Evolutionary conservation across 2,329 filamentous ascomycete species (phyloP), one percentile per base, ranked within the genome.

Genomic region (Diaporthe velutina): DNA sequence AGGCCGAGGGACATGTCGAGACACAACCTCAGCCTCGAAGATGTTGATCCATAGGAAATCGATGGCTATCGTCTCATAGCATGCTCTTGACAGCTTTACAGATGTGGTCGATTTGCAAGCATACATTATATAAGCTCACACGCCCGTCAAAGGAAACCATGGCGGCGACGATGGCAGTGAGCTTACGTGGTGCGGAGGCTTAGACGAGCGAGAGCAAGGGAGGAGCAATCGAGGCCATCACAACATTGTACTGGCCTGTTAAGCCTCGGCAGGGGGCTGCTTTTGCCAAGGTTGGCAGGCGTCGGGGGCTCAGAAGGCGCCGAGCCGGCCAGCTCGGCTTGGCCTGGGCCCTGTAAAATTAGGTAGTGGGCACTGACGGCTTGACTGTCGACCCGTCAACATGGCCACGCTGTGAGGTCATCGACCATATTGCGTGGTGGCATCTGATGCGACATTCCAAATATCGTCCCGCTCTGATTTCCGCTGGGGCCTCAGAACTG

Each of bases 381-480:
- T 50, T 8, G 61, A 52, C 45, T 67, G 61, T 67, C 61, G 61
- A 25, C 61, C 61, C 61, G 61, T 67, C 33, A 25, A 30, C 13
- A 52, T 25, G 42, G 61, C 30, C 42, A 35, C 30, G 28, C 61
- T 38, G 42, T 67, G 64, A 67, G 64, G 64, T 67, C 64, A 67
- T 67, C 2, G 64, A 67, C 45, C 61, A 50, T 40, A 7, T 25
- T 35, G 12, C 28, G 42, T 25, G 10, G 61, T n/a, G 42, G 42
- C 61, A 66, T 50, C 42, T 66, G 61, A 67, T 33, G 61, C 42
- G 19, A 30, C 48, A 67, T 67, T 67, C 64, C 64, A 67, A 52
- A 67, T 67, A 52, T 67, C 45, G 45, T 38, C 12, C 45, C 64
- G 64, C n/a, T 38, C 35, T 38, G 60, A n/a, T 10, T 30, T 38